phyloP scores from a whole-genome alignment of 2,329 filamentous ascomycete species.

The Monosporascus sp. region DNA sequence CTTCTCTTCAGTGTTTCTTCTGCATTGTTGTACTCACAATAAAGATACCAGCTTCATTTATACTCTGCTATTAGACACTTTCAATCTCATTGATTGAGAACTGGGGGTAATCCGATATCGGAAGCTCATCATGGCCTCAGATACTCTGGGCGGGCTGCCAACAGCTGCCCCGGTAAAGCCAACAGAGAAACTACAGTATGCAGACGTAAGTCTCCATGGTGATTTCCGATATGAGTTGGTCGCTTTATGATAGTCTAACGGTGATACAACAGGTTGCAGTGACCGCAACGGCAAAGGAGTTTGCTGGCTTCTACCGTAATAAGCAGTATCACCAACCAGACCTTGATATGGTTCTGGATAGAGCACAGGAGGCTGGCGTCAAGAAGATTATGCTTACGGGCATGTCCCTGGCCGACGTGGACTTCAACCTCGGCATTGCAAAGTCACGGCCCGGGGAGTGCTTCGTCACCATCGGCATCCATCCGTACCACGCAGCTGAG shows the following conservation, averaged over 20 bases:
- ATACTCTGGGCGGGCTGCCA: too few species aligned
- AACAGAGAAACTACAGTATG: conserved; percentile 1
- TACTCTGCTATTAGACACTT: too few species aligned
- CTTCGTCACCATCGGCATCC: conserved; percentile 42
- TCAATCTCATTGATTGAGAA: too few species aligned
- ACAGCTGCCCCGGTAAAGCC: neutral
- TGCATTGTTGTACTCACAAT: too few species aligned
- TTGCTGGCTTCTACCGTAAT: conserved; percentile 44
- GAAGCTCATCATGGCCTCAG: too few species aligned
- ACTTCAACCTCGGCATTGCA: conserved; percentile 23
- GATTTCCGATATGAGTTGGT: neutral
- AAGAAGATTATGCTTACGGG: conserved; percentile 37
- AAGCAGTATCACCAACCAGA: conserved; percentile 44
- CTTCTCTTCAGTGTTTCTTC: too few species aligned
- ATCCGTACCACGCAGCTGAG: conserved; percentile 45
- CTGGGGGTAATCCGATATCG: too few species aligned
- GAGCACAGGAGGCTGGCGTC: conserved; percentile 36
- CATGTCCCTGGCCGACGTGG: conserved; percentile 29
- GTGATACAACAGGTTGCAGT: conserved; percentile 27
- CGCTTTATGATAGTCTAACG: neutral
- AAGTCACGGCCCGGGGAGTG: conserved; percentile 27
- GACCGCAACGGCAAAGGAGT: conserved; percentile 37
- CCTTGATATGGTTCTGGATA: conserved; percentile 35
- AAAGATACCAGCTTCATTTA: too few species aligned
- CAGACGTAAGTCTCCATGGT: conserved; percentile 1